A percentile compares a stretch with the other conserved stretches of the same genome.
Conservation (phyloP, 2,329 filamentous ascomycete genomes). For the Phoma sp. region DNA sequence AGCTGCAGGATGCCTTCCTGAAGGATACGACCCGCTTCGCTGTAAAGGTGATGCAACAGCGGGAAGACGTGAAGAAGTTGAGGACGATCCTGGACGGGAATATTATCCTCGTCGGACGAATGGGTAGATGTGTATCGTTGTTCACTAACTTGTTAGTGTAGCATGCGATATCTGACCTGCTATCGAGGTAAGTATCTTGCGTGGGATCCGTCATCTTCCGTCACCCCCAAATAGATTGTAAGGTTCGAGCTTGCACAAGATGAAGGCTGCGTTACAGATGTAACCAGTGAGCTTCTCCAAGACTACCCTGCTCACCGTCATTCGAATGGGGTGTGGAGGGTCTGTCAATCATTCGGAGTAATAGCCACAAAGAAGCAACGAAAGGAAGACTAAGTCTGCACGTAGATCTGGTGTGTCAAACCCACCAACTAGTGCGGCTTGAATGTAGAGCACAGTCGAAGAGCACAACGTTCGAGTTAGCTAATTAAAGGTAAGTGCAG, state of each 20-base stretch:
- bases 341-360: too few relatives aligned
- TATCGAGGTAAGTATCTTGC: not conserved
- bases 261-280: not conserved
- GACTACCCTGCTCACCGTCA: too few relatives aligned
- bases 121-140: not conserved
- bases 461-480: not conserved
- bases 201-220: not conserved
- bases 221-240: not conserved
- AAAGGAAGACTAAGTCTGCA: not conserved
- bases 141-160: not conserved
- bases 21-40: constrained; percentile 9
- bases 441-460: not conserved
- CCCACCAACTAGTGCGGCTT: not conserved
- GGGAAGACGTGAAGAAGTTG: not conserved
- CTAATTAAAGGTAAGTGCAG: not conserved
- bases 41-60: constrained; percentile 10
- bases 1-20: not conserved
- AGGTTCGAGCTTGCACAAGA: not conserved
- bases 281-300: too few relatives aligned
- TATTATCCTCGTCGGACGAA: not conserved
- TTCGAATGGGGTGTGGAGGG: too few relatives aligned
- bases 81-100: not conserved
- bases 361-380: too few relatives aligned
- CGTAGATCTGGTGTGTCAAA: not conserved
- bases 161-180: not conserved